These are phyloP conservation scores for Diutina pseudorugosa DNA, from an alignment of 1,139 yeast species.

Conservation along the genomic window DNA sequence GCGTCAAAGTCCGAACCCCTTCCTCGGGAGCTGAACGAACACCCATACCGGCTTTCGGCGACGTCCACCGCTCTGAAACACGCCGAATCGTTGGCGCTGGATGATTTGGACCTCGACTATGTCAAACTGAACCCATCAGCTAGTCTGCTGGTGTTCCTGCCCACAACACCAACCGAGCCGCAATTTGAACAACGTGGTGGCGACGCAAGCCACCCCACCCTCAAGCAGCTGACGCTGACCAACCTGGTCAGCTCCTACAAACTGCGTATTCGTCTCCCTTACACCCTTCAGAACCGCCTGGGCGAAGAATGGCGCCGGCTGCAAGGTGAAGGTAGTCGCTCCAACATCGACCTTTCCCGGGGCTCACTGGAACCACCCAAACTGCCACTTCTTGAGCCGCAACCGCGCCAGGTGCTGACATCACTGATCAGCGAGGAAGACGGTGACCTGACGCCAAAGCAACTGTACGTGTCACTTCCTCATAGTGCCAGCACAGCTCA, in stretches of 20 bases:
- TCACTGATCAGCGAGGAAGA: neutral
- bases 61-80: neutral
- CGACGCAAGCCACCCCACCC: neutral
- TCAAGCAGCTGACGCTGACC: neutral
- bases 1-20: neutral
- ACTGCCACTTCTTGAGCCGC: neutral
- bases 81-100: neutral
- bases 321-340: neutral
- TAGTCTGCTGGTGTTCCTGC: neutral
- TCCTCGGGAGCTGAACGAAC: neutral
- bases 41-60: neutral
- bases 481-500: neutral
- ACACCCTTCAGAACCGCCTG: neutral
- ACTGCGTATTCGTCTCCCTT: neutral
- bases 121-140: neutral
- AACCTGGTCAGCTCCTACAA: slow-evolving; percentile 1
- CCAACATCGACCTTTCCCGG: neutral
- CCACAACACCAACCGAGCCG: neutral
- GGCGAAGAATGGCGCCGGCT: slow-evolving; percentile 2
- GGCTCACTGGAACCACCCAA: neutral
- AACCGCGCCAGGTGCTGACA: neutral
- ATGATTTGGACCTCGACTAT: neutral
- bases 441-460: slow-evolving; percentile 1
- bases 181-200: neutral
- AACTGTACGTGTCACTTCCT: neutral